Conservation (phyloP, 169 alveolate genomes). For the Plasmodium inui region DNA sequence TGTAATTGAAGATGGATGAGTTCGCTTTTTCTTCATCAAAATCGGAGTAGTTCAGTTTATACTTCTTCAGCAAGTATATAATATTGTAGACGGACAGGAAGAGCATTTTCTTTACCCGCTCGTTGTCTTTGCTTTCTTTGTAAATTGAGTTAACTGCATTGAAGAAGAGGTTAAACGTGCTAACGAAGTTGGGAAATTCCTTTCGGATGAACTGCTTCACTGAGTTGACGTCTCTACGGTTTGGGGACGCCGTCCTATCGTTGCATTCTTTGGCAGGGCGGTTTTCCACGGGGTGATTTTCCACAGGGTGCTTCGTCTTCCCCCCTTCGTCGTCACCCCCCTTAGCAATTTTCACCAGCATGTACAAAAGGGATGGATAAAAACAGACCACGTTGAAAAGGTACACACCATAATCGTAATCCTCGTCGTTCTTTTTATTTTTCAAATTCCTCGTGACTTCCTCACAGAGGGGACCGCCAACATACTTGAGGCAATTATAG, state of each 20-base stretch:
- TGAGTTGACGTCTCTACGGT: not conserved
- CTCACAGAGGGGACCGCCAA: constrained; percentile 22
- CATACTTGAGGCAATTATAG: constrained; percentile 59
- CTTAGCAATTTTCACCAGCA: constrained; percentile 10
- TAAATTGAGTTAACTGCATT: not conserved
- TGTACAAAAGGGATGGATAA: constrained; percentile 44
- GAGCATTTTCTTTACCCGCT: constrained; percentile 28
- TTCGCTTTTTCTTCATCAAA: constrained; percentile 21
- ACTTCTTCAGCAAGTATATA: constrained; percentile 45
- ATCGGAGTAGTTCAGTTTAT: constrained; percentile 20
- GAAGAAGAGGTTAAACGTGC: constrained; percentile 17
- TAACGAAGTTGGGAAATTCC: not conserved
- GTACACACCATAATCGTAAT: constrained; percentile 24
- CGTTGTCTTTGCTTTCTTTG: constrained; percentile 36
- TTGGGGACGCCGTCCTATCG: not conserved
- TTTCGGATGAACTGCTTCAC: not conserved
- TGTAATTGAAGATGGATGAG: constrained; percentile 13
- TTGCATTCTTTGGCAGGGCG: not conserved
- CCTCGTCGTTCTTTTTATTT: constrained; percentile 17
- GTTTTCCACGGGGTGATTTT: not conserved
- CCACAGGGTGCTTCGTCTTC: not conserved
- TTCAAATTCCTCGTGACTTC: constrained; percentile 9
- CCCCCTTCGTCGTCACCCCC: not conserved
- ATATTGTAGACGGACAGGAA: constrained; percentile 41
- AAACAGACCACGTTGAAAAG: constrained; percentile 44